phyloP scores from a whole-genome alignment of 768 basidiomycete genomes.

The Filobasidium floriforme region DNA sequence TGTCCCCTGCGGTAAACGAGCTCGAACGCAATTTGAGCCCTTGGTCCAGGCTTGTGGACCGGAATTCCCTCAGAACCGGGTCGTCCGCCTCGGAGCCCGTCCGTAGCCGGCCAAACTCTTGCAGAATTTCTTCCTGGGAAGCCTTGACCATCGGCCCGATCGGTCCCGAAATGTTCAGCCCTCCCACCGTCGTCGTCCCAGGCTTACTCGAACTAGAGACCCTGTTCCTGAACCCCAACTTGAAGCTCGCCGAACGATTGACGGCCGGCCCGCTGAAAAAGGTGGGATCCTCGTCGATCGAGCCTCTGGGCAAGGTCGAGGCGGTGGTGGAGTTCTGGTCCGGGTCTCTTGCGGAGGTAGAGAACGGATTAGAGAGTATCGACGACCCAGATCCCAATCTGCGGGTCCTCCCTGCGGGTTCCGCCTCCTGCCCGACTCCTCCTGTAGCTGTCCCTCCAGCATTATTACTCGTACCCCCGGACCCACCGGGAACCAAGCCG shows the following conservation, averaged over 20 bases:
- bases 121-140: background rate
- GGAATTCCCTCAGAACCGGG: background rate
- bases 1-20: background rate
- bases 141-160: slow-evolving; percentile 8
- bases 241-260: background rate
- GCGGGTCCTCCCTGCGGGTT: background rate
- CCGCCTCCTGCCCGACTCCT: background rate
- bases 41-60: background rate
- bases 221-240: background rate
- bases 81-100: background rate
- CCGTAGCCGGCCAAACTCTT: slow-evolving; percentile 4
- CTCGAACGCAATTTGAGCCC: background rate
- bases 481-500: background rate
- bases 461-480: background rate
- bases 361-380: background rate
- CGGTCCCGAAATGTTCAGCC: slow-evolving; percentile 6
- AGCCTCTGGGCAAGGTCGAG: background rate
- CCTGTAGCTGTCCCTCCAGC: background rate
- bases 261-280: background rate
- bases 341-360: background rate
- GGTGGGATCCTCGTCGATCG: background rate
- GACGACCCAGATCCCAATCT: background rate
- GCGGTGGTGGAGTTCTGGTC: background rate
- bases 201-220: background rate
- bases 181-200: background rate